A percentile compares a stretch with the other conserved stretches of the same genome.
Conservation (phyloP, 106 monocot genomes). For the Allium fistulosum region DNA sequence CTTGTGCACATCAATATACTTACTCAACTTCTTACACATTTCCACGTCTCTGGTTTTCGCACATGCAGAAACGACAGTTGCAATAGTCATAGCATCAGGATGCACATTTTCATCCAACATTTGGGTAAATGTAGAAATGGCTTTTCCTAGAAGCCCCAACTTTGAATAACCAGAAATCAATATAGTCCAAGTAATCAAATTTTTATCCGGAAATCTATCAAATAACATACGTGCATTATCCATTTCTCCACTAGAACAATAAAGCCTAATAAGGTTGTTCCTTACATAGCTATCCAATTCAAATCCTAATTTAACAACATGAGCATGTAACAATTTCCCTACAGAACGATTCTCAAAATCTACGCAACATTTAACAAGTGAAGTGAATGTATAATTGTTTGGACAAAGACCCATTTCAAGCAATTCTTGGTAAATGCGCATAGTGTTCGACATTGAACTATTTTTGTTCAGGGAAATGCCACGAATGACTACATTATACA, state of each 20-base stretch:
- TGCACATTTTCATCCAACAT: conserved; percentile 17
- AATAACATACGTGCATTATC: conserved; percentile 27
- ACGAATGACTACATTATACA: conserved; percentile 58
- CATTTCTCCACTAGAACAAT: conserved; percentile 18
- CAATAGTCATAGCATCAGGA: conserved; percentile 36
- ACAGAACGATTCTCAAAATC: conserved; percentile 1
- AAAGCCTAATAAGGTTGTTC: conserved; percentile 41
- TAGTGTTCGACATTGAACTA: conserved; percentile 20
- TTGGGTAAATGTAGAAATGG: conserved; percentile 28
- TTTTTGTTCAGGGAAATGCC: conserved; percentile 12
- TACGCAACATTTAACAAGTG: conserved; percentile 27
- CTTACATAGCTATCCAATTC: conserved; percentile 28
- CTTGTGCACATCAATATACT: conserved; percentile 16
- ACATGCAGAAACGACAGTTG: conserved; percentile 42
- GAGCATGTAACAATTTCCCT: conserved; percentile 38
- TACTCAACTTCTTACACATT: conserved; percentile 44
- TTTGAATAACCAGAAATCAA: conserved; percentile 25
- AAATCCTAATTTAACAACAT: conserved; percentile 31
- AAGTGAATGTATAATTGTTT: conserved; percentile 40
- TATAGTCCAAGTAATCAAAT: conserved; percentile 45
- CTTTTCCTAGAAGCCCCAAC: conserved; percentile 19
- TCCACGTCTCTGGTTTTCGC: conserved; percentile 10
- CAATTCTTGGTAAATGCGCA: conserved; percentile 14
- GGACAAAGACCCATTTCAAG: conserved; percentile 18
- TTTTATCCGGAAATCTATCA: conserved; percentile 31